These are phyloP conservation scores for Polyporus arcularius DNA, from an alignment of 768 basidiomycete species.

Conservation along the genomic window DNA sequence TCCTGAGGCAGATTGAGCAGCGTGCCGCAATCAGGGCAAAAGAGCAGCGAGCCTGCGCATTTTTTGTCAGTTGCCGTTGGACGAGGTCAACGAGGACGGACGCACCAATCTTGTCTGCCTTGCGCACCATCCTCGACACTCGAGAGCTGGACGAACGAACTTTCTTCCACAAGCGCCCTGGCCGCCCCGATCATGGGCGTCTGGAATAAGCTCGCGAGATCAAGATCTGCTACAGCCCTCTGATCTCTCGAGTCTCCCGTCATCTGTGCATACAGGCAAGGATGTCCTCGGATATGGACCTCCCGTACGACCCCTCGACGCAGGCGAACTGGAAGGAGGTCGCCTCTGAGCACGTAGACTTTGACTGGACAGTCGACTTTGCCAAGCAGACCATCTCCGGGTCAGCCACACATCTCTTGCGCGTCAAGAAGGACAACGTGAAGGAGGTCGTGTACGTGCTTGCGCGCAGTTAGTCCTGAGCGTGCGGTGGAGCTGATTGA, in stretches of 20 bases:
- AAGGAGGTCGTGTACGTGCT: slow-evolving; percentile 58
- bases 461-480: not conserved
- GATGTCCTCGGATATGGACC: not conserved
- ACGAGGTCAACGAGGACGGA: not conserved
- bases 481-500: not conserved
- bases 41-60: slow-evolving; percentile 78
- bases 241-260: too few relatives aligned
- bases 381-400: slow-evolving; percentile 59
- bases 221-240: slow-evolving; percentile 23
- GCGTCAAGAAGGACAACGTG: slow-evolving; percentile 52
- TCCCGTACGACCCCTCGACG: slow-evolving; percentile 61
- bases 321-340: slow-evolving; percentile 81
- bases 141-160: too few relatives aligned
- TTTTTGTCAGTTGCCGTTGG: not conserved
- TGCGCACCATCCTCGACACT: slow-evolving; percentile 20
- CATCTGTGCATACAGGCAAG: too few relatives aligned
- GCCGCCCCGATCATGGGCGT: too few relatives aligned
- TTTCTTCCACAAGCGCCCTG: too few relatives aligned
- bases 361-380: slow-evolving; percentile 85
- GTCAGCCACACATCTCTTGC: slow-evolving; percentile 63
- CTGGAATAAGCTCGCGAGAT: not conserved
- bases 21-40: slow-evolving; percentile 93
- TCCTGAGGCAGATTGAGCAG: slow-evolving; percentile 80
- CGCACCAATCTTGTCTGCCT: slow-evolving; percentile 53
- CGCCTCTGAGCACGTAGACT: slow-evolving; percentile 61